Base-by-base conservation (phyloP, 305 asterid species). In the Fraxinus nigra region DNA sequence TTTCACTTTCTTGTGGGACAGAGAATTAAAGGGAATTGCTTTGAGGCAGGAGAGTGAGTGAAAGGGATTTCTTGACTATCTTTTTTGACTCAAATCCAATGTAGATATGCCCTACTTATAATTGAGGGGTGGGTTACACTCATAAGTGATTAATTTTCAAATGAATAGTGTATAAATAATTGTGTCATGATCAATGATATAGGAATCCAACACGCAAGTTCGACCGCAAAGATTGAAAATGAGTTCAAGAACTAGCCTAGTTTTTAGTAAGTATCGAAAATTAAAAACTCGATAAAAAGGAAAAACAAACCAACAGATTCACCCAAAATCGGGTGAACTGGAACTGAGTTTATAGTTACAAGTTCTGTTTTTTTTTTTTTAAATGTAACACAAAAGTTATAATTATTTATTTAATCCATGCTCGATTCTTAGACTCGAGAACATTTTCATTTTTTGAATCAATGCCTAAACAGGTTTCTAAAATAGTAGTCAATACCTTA, bases 1-100 rank as follows among this genome's bases (percentile, higher is more conserved):
- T 75, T 87, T 90, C 89, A 85, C 91, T 90, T 90, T 90, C 90
- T 67, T 70, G 92, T 87, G 90, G 90, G 90, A 88, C 65, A 80
- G 70, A 69, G n/a, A 63, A 63, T 24, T 63, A 63, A 63, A 63
- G 72, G 72, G 72, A 20, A 24, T 63, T 63, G 72, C 72, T 63
- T 63, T 63, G 72, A 63, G 72, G 72, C 72, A 24, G 72, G 72
- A 0, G 24, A 63, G 72, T 63, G 82, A 78, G 83, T 79, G 84
- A 86, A 88, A 84, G 84, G 74, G 78, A 70, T 83, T 84, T 63
- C 72, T 82, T 83, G 76, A 83, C 85, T 9, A 63, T 84, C 80
- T 79, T 84, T 86, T 86, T 85, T 82, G 87, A 86, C 90, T 82
- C 74, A 78, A 79, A 88, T 75, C 83, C 40, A 34, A 61, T 63